These are phyloP conservation scores for Dispira simplex DNA, from an alignment of 192 early-diverging fungal genomes.

Conservation along the genomic window DNA sequence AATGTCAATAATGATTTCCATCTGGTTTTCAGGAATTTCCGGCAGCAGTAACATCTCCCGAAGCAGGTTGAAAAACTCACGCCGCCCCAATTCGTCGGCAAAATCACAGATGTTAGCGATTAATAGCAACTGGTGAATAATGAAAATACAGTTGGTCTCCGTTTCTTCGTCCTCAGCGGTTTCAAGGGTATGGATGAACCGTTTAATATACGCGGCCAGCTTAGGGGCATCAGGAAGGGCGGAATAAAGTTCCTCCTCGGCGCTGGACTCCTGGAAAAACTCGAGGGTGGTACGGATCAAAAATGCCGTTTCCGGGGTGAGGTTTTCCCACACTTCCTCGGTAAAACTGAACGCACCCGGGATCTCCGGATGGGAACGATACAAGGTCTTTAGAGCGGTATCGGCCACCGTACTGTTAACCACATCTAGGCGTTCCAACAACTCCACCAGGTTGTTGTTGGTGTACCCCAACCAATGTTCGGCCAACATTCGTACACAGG, in stretches of 20 bases:
- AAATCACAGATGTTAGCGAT: slow-evolving; percentile 67
- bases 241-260: slow-evolving; percentile 44
- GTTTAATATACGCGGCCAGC: slow-evolving; percentile 28
- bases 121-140: slow-evolving; percentile 55
- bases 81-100: slow-evolving; percentile 76
- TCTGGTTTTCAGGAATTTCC: slow-evolving; percentile 60
- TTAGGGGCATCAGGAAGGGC: slow-evolving; percentile 52
- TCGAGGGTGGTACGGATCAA: slow-evolving; percentile 25
- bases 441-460: slow-evolving; percentile 55
- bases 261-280: slow-evolving; percentile 26
- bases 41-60: slow-evolving; percentile 62
- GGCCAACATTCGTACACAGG: slow-evolving; percentile 48
- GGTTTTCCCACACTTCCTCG: slow-evolving; percentile 29
- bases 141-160: slow-evolving; percentile 21
- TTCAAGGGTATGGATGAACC: slow-evolving; percentile 24
- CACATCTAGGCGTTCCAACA: slow-evolving; percentile 56
- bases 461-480: slow-evolving; percentile 60
- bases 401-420: slow-evolving; percentile 46
- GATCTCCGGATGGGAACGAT: slow-evolving; percentile 46
- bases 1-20: slow-evolving; percentile 60
- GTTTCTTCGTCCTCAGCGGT: slow-evolving; percentile 23
- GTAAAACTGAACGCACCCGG: slow-evolving; percentile 39
- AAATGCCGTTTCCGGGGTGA: slow-evolving; percentile 36
- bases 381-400: slow-evolving; percentile 44
- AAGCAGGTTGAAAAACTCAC: slow-evolving; percentile 57